Percentiles rank a stretch among this genome's conserved stretches.
phyloP scores from a whole-genome alignment of 1,284 basidiomycete genomes.

The Pulveroboletus sp. region DNA sequence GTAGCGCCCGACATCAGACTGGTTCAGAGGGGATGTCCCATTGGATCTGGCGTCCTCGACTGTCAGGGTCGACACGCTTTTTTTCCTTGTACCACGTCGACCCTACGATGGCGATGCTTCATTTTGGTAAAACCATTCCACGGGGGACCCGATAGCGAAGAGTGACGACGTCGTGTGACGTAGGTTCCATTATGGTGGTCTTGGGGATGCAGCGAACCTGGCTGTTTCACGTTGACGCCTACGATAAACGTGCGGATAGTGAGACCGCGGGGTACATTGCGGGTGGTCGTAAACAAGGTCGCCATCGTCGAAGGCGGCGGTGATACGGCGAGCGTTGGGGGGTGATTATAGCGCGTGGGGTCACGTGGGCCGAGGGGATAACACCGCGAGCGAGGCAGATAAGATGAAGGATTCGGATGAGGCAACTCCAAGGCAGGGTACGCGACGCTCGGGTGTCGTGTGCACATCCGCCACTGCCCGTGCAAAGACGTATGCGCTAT shows the following conservation, averaged over 20 bases:
- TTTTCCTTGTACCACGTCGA: neutral
- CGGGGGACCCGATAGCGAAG: neutral
- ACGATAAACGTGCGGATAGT: constrained; percentile 6
- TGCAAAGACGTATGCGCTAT: too few relatives aligned
- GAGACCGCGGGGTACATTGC: neutral
- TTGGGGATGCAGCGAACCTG: neutral
- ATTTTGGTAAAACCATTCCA: neutral
- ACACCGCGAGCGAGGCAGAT: constrained; percentile 1
- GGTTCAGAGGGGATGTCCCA: neutral
- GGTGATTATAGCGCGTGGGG: neutral
- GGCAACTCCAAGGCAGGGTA: neutral
- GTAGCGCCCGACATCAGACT: neutral
- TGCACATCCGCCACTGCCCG: too few relatives aligned
- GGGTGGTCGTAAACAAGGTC: neutral
- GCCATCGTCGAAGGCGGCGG: too few relatives aligned
- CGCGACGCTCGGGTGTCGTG: too few relatives aligned
- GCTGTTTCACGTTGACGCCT: constrained; percentile 10
- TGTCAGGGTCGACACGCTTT: neutral
- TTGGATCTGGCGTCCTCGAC: neutral
- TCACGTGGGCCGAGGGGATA: constrained; percentile 17
- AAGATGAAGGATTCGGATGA: neutral
- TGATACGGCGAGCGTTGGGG: neutral
- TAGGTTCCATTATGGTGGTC: neutral
- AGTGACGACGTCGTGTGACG: neutral
- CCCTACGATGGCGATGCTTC: neutral